Conservation (phyloP, 2,329 filamentous ascomycete species). For the Epichloe sp. region DNA sequence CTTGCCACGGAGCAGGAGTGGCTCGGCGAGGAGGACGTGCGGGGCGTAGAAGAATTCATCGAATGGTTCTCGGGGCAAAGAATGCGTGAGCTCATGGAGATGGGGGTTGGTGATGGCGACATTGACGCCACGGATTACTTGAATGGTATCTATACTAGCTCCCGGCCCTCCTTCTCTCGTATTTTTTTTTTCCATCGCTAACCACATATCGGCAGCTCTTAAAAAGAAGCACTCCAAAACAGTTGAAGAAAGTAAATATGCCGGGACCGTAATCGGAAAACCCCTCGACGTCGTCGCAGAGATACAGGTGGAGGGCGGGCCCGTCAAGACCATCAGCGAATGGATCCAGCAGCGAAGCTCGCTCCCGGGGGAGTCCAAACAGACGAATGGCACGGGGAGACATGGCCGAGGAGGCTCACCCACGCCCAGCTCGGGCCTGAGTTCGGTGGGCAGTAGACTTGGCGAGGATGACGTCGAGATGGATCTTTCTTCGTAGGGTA, state of each 20-base stretch:
- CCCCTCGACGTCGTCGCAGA: constrained; percentile 51
- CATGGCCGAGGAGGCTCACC: constrained; percentile 21
- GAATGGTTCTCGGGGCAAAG: constrained; percentile 63
- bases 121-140: constrained; percentile 57
- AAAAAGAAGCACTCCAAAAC: constrained; percentile 91
- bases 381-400: constrained; percentile 5
- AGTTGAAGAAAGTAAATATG: constrained; percentile 74
- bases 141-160: constrained; percentile 32
- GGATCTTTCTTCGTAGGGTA: constrained; percentile 25
- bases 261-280: constrained; percentile 71
- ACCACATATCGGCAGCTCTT: constrained; percentile 37
- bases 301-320: constrained; percentile 66
- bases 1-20: constrained; percentile 56
- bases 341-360: constrained; percentile 22
- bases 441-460: constrained; percentile 28
- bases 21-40: constrained; percentile 59
- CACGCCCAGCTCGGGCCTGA: constrained; percentile 41
- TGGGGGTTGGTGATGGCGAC: constrained; percentile 60
- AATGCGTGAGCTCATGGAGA: constrained; percentile 68
- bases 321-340: constrained; percentile 22
- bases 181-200: background rate
- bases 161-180: too few species aligned
- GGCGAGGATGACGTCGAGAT: constrained; percentile 36
- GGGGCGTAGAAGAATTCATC: constrained; percentile 66
- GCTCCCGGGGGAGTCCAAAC: constrained; percentile 3